Evolutionary conservation across 225 moss, liverwort and hornwort species (phyloP), one percentile per base, ranked within the genome.

Genomic region (Climacium dendroides): DNA sequence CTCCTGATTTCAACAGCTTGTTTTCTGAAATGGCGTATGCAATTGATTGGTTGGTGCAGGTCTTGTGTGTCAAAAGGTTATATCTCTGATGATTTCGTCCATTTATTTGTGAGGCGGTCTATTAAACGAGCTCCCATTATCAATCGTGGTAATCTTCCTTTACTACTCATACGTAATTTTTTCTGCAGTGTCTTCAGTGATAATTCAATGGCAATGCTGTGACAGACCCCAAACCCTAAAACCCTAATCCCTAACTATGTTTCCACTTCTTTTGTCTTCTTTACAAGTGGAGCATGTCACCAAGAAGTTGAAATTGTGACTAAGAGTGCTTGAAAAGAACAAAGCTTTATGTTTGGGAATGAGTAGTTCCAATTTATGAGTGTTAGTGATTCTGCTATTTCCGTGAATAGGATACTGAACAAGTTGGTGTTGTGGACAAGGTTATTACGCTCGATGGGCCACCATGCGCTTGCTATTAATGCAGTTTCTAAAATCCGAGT

Each of bases 381-480:
- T 64, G 71, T 63, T 54, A 17, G 26, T 61, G 52, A 60, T 73
- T 80, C 12, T 64, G 43, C 83, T 82, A 65, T 57, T 80, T 87
- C 63, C 63, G 78, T 57, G 70, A 85, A 54, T 85, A 79, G 80
- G 85, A 75, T 90, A 89, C 92, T 91, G 91, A 92, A 87, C 90
- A 87, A 89, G 87, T 83, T 89, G 69, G 59, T 91, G 82, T 91
- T 82, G 80, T 90, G 85, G 70, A 82, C 81, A 92, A 98, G 98
- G 98, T 87, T 98, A 98, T 86, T 98, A 97, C 80, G 96, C 98
- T 69, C 95, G 98, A 78, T 98, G 97, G 97, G 96, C 96, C 73
- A 90, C 94, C 17, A 95, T 98, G 92, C 97, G 95, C 45, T 94
- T 94, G 89, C 88, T 98, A 23, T 74, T 97, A 80, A 64, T 93